These are phyloP conservation scores for Neurospora sp. DNA, from an alignment of 2,329 filamentous ascomycete genomes.

Conservation along the genomic window DNA sequence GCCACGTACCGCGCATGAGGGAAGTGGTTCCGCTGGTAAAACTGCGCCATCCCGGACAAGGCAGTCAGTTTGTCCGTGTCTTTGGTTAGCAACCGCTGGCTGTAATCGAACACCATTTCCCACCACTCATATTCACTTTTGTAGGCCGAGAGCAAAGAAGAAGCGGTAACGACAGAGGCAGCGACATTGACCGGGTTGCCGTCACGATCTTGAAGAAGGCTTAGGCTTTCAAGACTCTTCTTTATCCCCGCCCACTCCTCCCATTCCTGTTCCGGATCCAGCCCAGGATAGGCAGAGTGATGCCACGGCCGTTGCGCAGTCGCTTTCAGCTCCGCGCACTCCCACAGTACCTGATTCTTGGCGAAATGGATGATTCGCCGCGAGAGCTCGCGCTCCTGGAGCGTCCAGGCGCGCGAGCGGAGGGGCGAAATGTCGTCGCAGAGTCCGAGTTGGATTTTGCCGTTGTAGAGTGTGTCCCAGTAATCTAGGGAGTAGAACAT, in stretches of 20 bases:
- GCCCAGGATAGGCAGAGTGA: too few species aligned
- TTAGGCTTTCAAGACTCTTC: neutral
- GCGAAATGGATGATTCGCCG: slow-evolving; percentile 29
- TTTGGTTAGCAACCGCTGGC: slow-evolving; percentile 15
- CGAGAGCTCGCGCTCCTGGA: slow-evolving; percentile 29
- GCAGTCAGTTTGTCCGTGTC: slow-evolving; percentile 19
- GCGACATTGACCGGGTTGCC: neutral
- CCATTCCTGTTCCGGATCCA: too few species aligned
- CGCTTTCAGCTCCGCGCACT: slow-evolving; percentile 20
- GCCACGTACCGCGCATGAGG: slow-evolving; percentile 11
- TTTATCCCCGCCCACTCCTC: neutral
- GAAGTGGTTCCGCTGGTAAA: neutral
- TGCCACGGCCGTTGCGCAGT: neutral
- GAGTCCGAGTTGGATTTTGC: neutral
- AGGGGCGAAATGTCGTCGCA: slow-evolving; percentile 10
- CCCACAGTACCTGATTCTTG: slow-evolving; percentile 26
- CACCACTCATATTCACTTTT: slow-evolving; percentile 5
- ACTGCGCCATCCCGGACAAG: slow-evolving; percentile 18
- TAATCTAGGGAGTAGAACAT: neutral
- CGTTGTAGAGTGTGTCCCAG: neutral
- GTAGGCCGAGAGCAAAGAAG: neutral
- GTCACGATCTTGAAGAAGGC: neutral
- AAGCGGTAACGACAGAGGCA: neutral
- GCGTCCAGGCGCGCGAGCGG: slow-evolving; percentile 28
- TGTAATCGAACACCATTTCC: slow-evolving; percentile 16